These are phyloP conservation scores for Przewalskia tangutica DNA, from an alignment of 257 asterid species.

Conservation along the genomic window DNA sequence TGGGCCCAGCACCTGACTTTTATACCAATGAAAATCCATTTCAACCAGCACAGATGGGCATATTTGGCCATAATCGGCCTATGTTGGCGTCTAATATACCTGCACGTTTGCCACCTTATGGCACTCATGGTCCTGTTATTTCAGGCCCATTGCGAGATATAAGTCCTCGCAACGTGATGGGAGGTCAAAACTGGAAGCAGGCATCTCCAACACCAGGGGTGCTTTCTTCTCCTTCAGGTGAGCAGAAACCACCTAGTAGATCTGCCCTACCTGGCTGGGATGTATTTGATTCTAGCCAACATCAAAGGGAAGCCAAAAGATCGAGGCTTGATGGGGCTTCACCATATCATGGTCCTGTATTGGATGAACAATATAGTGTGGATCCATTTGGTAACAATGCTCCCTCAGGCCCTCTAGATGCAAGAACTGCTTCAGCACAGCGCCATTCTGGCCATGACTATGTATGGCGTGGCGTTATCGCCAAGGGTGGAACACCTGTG, in stretches of 20 bases:
- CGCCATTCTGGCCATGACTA: constrained; percentile 40
- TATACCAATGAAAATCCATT: constrained; percentile 34
- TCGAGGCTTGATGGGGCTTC: constrained; percentile 46
- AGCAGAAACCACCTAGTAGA: constrained; percentile 30
- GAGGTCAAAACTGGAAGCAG: constrained; percentile 69
- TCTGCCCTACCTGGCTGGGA: constrained; percentile 63
- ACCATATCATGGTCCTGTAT: constrained; percentile 37
- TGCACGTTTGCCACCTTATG: constrained; percentile 37
- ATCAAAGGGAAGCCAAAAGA: constrained; percentile 75
- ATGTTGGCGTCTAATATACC: constrained; percentile 24
- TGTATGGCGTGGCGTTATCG: constrained; percentile 88
- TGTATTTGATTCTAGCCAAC: constrained; percentile 49
- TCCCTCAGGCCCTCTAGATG: constrained; percentile 26
- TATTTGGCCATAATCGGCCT: constrained; percentile 47
- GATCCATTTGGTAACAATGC: constrained; percentile 21
- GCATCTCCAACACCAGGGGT: constrained; percentile 61
- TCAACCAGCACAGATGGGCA: constrained; percentile 60
- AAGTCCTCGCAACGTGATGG: constrained; percentile 38
- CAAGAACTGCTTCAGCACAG: constrained; percentile 31
- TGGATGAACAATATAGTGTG: no score
- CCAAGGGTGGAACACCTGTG: constrained; percentile 91
- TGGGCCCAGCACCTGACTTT: constrained; percentile 31
- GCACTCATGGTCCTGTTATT: constrained; percentile 42
- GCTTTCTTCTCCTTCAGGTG: constrained; percentile 51
- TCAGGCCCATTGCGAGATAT: constrained; percentile 38